Evolutionary conservation across 768 basidiomycete genomes (phyloP).

Genomic region (Cystobasidium tubakii): DNA sequence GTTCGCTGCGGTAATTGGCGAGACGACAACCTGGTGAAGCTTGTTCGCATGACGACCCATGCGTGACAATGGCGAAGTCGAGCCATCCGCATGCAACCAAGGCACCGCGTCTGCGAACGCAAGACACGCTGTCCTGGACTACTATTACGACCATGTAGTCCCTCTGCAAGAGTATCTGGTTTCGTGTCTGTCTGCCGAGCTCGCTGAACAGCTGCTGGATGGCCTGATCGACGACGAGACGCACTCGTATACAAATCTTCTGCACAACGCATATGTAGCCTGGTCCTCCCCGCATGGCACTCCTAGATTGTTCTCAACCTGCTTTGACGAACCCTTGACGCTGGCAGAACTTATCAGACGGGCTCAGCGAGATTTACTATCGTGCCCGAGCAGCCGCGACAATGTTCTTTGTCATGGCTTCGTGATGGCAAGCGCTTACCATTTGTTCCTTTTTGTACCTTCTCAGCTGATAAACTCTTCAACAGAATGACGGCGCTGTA

Average conservation of each 20-base stretch:
- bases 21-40: neutral
- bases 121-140: constrained; percentile 15
- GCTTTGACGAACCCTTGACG: neutral
- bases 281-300: neutral
- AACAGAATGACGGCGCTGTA: neutral
- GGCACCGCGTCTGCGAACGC: neutral
- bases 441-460: no score
- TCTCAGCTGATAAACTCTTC: no score
- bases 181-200: neutral
- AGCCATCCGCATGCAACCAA: neutral
- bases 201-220: neutral
- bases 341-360: neutral
- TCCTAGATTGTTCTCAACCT: neutral
- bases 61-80: neutral
- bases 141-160: constrained; percentile 18
- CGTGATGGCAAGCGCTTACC: neutral
- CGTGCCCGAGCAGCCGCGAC: neutral
- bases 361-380: constrained; percentile 23
- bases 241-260: neutral
- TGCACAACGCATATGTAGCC: neutral
- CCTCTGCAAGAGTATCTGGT: constrained; percentile 7
- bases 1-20: neutral
- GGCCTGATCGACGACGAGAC: neutral
- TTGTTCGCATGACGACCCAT: neutral
- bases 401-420: constrained; percentile 21